Evolutionary conservation across 768 basidiomycete genomes (phyloP), one percentile per base, ranked within the genome.

Genomic region (Mycena amicta): DNA sequence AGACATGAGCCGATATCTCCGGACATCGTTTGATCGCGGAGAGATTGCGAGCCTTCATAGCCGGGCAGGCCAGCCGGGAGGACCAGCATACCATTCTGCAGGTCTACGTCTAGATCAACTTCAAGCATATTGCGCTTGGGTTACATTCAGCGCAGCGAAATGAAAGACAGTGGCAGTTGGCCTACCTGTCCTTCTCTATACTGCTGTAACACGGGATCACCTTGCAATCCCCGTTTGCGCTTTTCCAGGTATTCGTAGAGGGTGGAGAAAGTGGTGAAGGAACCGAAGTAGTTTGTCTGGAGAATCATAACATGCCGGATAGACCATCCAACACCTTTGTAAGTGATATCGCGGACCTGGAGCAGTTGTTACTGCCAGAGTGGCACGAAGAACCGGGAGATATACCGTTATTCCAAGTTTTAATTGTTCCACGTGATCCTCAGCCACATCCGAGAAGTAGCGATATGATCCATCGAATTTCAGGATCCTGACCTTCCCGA

Each of bases 221-320:
- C 95, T 12, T 84, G 82, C 1, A 82, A 63, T 1, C 82, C 81
- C 51, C 75, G 77, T 43, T 75, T 79, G 40, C 85, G 81, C 66
- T 86, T 89, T 53, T 88, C 83, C 46, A 93, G 75, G 69, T 93
- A 96, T 75, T 98, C 96, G 22, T 81, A 83, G 40, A 93, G 78
- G 0, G 93, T 97, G 2, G 88, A 87, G 66, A 95, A 98, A 64
- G 96, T 91, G 2, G 94, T 97, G 72, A 97, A 98, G 4, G 85
- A 81, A 12, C 96, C 96, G 50, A 98, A 86, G 72, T 98, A 98
- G 72, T 98, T 98, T 67, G 96, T 93, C 46, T 90, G 86, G 57
- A 97, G 68, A 39, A 89, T 85, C 86, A 98, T 90, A 63, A 96
- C 80, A 67, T 93, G 88, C 33, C 95, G 86, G 59, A 95, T 83